phyloP scores from a whole-genome alignment of 805 yeast genomes.

The Ogataea methanolica region DNA sequence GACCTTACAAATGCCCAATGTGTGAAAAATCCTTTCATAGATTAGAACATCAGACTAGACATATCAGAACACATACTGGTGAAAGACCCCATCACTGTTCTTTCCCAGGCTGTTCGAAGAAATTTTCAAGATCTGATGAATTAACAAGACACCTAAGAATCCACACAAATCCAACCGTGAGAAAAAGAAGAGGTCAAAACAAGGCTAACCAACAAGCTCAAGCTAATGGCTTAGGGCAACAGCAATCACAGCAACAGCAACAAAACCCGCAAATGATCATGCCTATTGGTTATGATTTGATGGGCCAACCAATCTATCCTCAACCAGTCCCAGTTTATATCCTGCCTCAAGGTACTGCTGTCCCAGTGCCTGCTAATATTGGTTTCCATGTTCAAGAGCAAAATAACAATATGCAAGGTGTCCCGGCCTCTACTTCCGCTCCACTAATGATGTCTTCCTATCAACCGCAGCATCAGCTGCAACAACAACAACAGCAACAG shows the following conservation, averaged over 20 bases:
- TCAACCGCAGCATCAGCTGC: constrained; percentile 13
- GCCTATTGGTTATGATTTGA: constrained; percentile 28
- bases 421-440: background rate
- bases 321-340: constrained; percentile 29
- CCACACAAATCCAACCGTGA: constrained; percentile 65
- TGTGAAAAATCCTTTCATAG: constrained; percentile 74
- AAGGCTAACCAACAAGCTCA: constrained; percentile 5
- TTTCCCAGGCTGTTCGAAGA: constrained; percentile 64
- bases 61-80: constrained; percentile 76
- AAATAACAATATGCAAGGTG: constrained; percentile 5
- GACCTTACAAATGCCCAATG: constrained; percentile 71
- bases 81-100: constrained; percentile 78
- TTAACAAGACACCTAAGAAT: constrained; percentile 69
- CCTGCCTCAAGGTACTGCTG: constrained; percentile 20
- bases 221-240: background rate
- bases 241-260: constrained; percentile 7
- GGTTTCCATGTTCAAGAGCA: constrained; percentile 15
- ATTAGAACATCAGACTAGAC: constrained; percentile 74
- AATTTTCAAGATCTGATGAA: constrained; percentile 68
- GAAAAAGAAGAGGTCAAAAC: constrained; percentile 43
- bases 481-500: constrained; percentile 2
- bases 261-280: constrained; percentile 18
- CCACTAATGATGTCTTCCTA: constrained; percentile 5
- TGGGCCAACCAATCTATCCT: constrained; percentile 28
- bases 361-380: constrained; percentile 15